phyloP scores from a whole-genome alignment of 352 stramenopile species.

The Phytopythium litorale region DNA sequence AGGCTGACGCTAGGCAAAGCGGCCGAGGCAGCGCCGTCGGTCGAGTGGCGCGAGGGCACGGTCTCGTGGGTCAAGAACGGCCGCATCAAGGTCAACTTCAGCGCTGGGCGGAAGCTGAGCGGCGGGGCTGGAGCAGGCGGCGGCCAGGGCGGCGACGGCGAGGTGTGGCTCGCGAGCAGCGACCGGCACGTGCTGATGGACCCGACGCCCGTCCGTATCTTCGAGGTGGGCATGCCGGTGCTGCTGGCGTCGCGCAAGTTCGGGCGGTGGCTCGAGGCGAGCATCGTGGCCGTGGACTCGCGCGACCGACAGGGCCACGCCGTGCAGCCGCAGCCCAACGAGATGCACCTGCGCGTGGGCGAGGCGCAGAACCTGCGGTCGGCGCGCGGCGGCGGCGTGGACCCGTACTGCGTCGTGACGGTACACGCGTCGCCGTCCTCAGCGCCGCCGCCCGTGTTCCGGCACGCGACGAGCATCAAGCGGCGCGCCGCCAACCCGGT shows the following conservation, averaged over 20 bases:
- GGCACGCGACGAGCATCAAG: conserved; percentile 42
- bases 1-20: background rate
- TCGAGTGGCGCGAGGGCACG: conserved; percentile 56
- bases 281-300: conserved; percentile 33
- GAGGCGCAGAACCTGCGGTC: conserved; percentile 46
- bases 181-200: conserved; percentile 44
- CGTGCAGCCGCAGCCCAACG: conserved; percentile 29
- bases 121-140: background rate
- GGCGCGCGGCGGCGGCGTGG: conserved; percentile 26
- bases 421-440: conserved; percentile 4
- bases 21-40: conserved; percentile 2
- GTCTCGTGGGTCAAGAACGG: conserved; percentile 57
- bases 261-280: conserved; percentile 43
- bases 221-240: conserved; percentile 43
- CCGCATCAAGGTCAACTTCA: conserved; percentile 58
- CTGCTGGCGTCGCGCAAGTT: conserved; percentile 48
- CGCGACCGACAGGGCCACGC: conserved; percentile 38
- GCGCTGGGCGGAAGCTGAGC: conserved; percentile 31
- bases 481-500: conserved; percentile 29
- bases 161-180: conserved; percentile 42
- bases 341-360: conserved; percentile 50
- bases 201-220: conserved; percentile 44
- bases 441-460: conserved; percentile 12
- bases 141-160: conserved; percentile 8
- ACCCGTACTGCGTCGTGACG: conserved; percentile 51